These are phyloP conservation scores for Calonectria honghensis DNA, from an alignment of 2,329 filamentous ascomycete species.

Conservation along the genomic window DNA sequence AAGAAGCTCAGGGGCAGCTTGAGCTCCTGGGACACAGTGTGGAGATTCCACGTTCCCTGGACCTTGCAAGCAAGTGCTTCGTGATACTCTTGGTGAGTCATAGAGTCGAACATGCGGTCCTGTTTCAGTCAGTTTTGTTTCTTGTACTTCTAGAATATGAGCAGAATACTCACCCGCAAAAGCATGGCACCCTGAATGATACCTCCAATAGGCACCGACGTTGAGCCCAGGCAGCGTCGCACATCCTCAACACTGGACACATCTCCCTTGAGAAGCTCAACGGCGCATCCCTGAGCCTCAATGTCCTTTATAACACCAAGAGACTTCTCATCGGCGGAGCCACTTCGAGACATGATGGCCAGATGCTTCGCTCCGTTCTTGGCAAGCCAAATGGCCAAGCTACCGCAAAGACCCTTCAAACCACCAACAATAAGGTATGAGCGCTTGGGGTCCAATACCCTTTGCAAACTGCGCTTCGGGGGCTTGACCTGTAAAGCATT, in stretches of 20 bases:
- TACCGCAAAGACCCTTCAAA: conserved; percentile 60
- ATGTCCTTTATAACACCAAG: conserved; percentile 25
- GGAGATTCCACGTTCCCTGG: conserved; percentile 62
- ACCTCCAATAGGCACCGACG: conserved; percentile 7
- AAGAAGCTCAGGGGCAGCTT: conserved; percentile 60
- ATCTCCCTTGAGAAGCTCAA: conserved; percentile 19
- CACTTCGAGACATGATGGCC: conserved; percentile 56
- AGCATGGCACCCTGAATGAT: conserved; percentile 19
- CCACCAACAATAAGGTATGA: conserved; percentile 63
- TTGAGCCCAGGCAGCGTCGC: conserved; percentile 7
- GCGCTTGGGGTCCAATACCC: neutral
- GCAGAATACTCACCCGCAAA: conserved; percentile 6
- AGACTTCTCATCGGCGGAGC: conserved; percentile 55
- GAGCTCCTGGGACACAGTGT: conserved; percentile 49
- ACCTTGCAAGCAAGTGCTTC: conserved; percentile 38
- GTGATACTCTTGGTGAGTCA: conserved; percentile 40
- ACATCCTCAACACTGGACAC: neutral
- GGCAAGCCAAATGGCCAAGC: conserved; percentile 58
- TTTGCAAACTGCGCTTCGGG: conserved; percentile 14
- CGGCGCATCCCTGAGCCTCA: conserved; percentile 15
- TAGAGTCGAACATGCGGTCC: conserved; percentile 39
- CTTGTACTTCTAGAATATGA: neutral
- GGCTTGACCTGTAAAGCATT: conserved; percentile 4
- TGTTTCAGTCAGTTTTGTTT: conserved; percentile 4
- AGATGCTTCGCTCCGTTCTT: conserved; percentile 59